phyloP scores from a whole-genome alignment of 2,329 filamentous ascomycete species.

The Pestalotiopsis sp. region DNA sequence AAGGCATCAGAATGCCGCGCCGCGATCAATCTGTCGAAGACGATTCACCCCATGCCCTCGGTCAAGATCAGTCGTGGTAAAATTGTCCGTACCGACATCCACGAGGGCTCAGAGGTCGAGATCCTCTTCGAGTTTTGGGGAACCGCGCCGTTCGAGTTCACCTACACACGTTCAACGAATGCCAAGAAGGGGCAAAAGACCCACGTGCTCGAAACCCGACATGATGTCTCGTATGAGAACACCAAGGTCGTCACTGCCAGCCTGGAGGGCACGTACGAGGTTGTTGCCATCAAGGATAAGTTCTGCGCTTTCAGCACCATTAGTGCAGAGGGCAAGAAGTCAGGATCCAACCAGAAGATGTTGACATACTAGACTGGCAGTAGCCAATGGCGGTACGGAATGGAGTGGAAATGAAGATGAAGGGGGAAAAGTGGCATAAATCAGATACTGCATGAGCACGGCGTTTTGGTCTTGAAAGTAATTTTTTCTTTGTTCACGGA shows the following conservation, averaged over 20 bases:
- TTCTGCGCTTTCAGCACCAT: constrained; percentile 87
- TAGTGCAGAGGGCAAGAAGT: constrained; percentile 51
- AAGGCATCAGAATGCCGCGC: constrained; percentile 87
- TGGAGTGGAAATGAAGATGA: constrained; percentile 15
- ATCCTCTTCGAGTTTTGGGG: constrained; percentile 96
- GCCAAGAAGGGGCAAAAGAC: constrained; percentile 77
- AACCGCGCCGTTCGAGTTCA: constrained; percentile 95
- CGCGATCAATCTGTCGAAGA: constrained; percentile 74
- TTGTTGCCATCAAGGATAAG: constrained; percentile 92
- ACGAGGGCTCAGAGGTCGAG: constrained; percentile 92
- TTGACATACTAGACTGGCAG: constrained; percentile 28
- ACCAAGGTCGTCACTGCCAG: constrained; percentile 81
- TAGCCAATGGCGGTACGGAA: constrained; percentile 15
- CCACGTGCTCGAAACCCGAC: constrained; percentile 84
- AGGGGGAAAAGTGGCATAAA: constrained; percentile 6
- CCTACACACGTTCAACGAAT: constrained; percentile 90
- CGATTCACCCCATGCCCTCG: constrained; percentile 88
- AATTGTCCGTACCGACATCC: constrained; percentile 84
- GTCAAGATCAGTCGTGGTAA: constrained; percentile 87
- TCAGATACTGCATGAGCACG: constrained; percentile 32
- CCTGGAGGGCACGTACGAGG: constrained; percentile 96
- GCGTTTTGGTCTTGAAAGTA: constrained; percentile 23
- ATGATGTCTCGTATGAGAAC: constrained; percentile 82
- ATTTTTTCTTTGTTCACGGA: background rate
- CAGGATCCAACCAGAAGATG: constrained; percentile 42